Base-by-base conservation (phyloP, 768 basidiomycete genomes). In the Russula sp. region DNA sequence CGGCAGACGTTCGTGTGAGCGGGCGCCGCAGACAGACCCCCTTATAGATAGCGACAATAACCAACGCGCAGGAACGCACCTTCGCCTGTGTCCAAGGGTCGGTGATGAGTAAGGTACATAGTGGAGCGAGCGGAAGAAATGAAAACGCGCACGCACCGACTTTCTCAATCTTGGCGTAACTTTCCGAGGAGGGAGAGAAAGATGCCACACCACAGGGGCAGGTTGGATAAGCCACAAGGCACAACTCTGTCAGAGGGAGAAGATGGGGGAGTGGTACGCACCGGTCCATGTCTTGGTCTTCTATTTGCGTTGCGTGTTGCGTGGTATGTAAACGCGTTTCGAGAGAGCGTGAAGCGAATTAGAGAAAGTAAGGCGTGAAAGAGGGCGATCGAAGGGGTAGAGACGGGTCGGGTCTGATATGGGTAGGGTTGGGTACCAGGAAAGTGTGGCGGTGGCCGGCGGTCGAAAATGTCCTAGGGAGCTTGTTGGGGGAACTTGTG, bases 141-240 rank as follows among this genome's bases (percentile, higher is more conserved):
- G 20, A 18, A 44, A 51, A 31, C 20, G 59, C 18, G 68, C 69
- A 87, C 91, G 78, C 77, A 97, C 95, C 95, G 71, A 98, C 85
- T 87, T 98, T 98, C 80, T 98, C 95, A 69, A 98, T 85, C 83
- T 95, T 97, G 66, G 91, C 88, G 76, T 98, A 98, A 71, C 96
- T 96, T 27, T n/a, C 3, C 20, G 7, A 9, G 2, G 16, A 49
- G 47, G 16, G 18, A 1, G 14, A 18, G 39, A 4, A 37, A 44
- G 31, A 13, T 62, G 55, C 50, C 55, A 57, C 49, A 31, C 22
- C 20, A 6, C 10, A 14, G 18, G 47, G 13, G 47, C 20, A 18
- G 32, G 45, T 59, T 22, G 32, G 42, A 39, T 62, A 50, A 57
- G 50, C 42, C 20, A 34, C 9, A 54, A 27, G 18, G 32, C 37